Evolutionary conservation across 179 eudicot species (phyloP), one percentile per base, ranked within the genome.

Genomic region (Dionaea muscipula): DNA sequence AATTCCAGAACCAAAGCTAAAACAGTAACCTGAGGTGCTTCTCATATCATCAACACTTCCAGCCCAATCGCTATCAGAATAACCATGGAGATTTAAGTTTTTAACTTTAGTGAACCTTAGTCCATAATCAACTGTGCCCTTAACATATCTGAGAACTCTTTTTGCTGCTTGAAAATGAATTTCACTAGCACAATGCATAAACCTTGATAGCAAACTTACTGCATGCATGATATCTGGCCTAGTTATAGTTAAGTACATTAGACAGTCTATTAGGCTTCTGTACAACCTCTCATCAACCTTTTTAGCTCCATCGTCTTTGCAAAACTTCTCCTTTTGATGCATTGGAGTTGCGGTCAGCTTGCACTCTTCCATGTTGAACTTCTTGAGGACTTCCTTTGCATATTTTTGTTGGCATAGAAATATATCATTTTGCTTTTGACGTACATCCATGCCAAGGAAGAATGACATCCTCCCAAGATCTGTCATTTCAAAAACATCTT

Each of bases 51-150:
- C 31, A 9, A 33, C 4, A 9, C 19, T 27, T 18, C 35, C 35
- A 4, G 35, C 52, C 61, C 46, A 59, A 36, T 36, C 64, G 10
- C 64, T 38, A 9, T 60, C 37, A n/a, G 41, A 44, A 28, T 25
- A 60, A 6, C 1, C 35, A 4, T 31, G 35, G 8, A 31, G 10
- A 6, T 31, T 31, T 6, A 31, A 31, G 8, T 31, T 31, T 11
- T 31, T 6, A 1, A 31, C 35, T 31, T 6, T 31, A 11, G 8
- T 4, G 1, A 31, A 31, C 35, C 10, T 31, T 6, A 31, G 5
- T 31, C 35, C 35, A 31, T 31, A 31, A 4, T 6, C 5, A 31
- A 11, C 5, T 4, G 35, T 31, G 10, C 35, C 35, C 10, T 31
- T 31, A 6, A 31, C 5, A 11, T 31, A 31, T 11, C 35, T 31